phyloP scores from a whole-genome alignment of 345 rosid species.

The Mallotus nudiflorus region DNA sequence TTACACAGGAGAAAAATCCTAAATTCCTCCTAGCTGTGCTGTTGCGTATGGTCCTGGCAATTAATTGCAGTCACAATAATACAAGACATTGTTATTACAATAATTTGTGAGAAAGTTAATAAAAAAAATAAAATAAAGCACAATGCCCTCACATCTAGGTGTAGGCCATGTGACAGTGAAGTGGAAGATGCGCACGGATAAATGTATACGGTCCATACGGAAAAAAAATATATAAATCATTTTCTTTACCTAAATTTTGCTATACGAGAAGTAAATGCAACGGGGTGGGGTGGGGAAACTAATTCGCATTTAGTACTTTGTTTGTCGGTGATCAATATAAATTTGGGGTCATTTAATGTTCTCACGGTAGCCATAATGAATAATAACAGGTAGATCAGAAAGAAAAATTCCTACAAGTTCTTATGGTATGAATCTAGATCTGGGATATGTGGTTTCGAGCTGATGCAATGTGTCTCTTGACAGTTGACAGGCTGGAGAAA shows the following conservation, averaged over 20 bases:
- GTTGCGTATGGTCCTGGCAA: constrained; percentile 64
- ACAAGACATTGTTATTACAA: background rate
- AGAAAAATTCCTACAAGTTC: background rate
- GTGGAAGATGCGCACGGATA: constrained; percentile 12
- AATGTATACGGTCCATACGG: constrained; percentile 38
- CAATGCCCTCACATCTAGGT: constrained; percentile 1
- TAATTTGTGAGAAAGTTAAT: background rate
- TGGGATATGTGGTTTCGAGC: constrained; percentile 12
- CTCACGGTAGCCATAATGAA: constrained; percentile 8
- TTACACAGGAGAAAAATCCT: constrained; percentile 29
- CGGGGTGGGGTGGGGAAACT: background rate
- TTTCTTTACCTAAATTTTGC: constrained; percentile 3
- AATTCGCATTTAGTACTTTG: constrained; percentile 13
- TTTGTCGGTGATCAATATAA: constrained; percentile 37
- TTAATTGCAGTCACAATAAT: background rate
- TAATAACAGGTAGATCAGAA: constrained; percentile 1
- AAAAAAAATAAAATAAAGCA: background rate
- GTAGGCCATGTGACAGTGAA: constrained; percentile 34
- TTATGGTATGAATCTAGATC: constrained; percentile 18
- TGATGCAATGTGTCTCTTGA: constrained; percentile 7
- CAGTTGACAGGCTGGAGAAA: constrained; percentile 37
- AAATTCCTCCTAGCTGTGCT: constrained; percentile 54
- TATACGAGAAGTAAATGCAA: constrained; percentile 24
- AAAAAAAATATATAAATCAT: background rate
- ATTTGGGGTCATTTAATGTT: constrained; percentile 16